Percentiles rank a stretch among this genome's conserved stretches.
These are phyloP conservation scores for Boletus tomentosulus DNA, from an alignment of 768 basidiomycete genomes.

Conservation along the genomic window DNA sequence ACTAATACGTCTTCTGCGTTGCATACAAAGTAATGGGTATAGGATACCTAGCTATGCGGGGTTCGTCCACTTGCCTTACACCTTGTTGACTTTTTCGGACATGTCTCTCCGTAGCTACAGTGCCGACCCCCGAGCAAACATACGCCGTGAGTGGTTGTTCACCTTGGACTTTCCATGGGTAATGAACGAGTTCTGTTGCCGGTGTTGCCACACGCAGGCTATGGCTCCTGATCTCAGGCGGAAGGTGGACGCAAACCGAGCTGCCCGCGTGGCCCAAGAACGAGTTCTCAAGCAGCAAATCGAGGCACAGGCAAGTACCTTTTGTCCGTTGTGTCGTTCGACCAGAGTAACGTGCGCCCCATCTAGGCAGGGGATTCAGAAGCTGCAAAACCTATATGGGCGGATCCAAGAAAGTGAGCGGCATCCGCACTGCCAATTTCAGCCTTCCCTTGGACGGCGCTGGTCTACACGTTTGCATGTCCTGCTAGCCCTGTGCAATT, in stretches of 20 bases:
- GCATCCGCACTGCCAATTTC: background rate
- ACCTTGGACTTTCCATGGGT: background rate
- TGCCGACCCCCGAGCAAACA: slow-evolving; percentile 35
- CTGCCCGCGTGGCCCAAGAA: slow-evolving; percentile 51
- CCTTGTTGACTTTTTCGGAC: background rate
- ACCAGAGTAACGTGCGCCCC: slow-evolving; percentile 4
- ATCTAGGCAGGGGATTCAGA: slow-evolving; percentile 25
- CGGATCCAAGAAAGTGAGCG: slow-evolving; percentile 21
- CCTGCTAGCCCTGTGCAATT: background rate
- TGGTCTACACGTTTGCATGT: no score
- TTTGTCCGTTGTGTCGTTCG: slow-evolving; percentile 3
- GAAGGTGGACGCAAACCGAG: slow-evolving; percentile 58
- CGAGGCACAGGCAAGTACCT: slow-evolving; percentile 46
- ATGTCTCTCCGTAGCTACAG: slow-evolving; percentile 24
- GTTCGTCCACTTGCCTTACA: slow-evolving; percentile 32
- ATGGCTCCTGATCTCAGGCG: slow-evolving; percentile 63
- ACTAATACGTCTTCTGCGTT: slow-evolving; percentile 5
- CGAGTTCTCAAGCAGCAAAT: slow-evolving; percentile 48
- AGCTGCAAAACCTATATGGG: slow-evolving; percentile 33
- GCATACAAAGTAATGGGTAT: slow-evolving; percentile 44
- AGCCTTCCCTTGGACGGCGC: no score
- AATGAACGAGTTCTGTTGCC: background rate
- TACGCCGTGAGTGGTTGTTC: slow-evolving; percentile 27
- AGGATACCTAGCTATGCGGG: slow-evolving; percentile 59
- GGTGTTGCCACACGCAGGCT: slow-evolving; percentile 33